Evolutionary conservation across 352 stramenopile species (phyloP).

Genomic region (Phytophthora ramorum): DNA sequence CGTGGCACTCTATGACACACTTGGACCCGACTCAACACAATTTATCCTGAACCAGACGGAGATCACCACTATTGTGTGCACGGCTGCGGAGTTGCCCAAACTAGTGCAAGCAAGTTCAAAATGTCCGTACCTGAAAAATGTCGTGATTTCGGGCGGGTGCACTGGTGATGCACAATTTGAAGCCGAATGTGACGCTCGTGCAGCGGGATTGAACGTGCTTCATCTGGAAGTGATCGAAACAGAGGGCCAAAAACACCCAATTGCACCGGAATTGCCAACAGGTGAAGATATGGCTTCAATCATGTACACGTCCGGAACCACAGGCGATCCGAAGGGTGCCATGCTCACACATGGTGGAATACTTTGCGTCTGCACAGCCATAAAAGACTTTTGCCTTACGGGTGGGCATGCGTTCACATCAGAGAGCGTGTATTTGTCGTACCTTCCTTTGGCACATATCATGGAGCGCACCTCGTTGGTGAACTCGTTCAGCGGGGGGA

Average conservation of each 20-base stretch:
- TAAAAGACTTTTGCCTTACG: constrained; percentile 39
- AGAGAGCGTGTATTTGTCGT: constrained; percentile 94
- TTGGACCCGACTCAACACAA: constrained; percentile 71
- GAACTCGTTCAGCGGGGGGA: constrained; percentile 73
- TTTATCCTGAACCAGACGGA: constrained; percentile 85
- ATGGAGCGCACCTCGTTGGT: constrained; percentile 89
- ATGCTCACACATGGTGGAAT: constrained; percentile 93
- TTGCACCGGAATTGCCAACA: constrained; percentile 38
- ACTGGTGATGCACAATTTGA: constrained; percentile 45
- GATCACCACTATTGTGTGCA: constrained; percentile 73
- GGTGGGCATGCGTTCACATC: constrained; percentile 37
- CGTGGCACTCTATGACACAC: constrained; percentile 84
- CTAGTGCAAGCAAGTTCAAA: constrained; percentile 39
- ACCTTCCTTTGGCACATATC: constrained; percentile 97
- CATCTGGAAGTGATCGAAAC: constrained; percentile 49
- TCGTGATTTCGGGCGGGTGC: constrained; percentile 47
- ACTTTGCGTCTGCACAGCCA: constrained; percentile 39
- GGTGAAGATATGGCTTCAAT: constrained; percentile 91
- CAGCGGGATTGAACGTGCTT: constrained; percentile 47
- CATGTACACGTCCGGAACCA: constrained; percentile 97
- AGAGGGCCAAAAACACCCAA: constrained; percentile 41
- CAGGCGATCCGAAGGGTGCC: constrained; percentile 95
- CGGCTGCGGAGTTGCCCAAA: constrained; percentile 56
- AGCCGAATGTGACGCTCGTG: constrained; percentile 34
- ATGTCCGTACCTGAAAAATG: constrained; percentile 57